A percentile compares a stretch with the other conserved stretches of the same genome.
Conservation (phyloP, 163 green algal genomes). For the Chlamydomonas reinhardtii region DNA sequence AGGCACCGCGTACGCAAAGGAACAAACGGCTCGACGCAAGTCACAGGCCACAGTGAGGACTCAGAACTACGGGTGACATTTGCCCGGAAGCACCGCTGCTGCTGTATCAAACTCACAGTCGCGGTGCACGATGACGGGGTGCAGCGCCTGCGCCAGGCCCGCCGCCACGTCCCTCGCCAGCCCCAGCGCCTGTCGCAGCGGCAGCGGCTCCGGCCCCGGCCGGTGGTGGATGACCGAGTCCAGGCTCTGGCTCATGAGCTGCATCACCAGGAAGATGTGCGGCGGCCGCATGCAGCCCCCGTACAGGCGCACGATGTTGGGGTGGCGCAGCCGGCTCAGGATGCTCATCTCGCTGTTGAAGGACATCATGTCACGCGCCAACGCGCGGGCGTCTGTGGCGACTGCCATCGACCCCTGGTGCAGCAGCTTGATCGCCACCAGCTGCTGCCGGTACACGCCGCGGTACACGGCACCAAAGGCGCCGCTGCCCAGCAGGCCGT, state of each 20-base stretch:
- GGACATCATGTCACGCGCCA: constrained; percentile 31
- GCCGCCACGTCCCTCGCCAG: constrained; percentile 47
- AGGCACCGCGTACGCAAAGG: too few species aligned
- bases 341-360: constrained; percentile 60
- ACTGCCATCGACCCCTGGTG: not conserved
- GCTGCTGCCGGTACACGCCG: constrained; percentile 37
- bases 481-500: constrained; percentile 54
- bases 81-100: too few species aligned
- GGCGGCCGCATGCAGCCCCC: constrained; percentile 65
- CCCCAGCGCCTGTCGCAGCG: constrained; percentile 24
- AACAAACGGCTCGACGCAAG: too few species aligned
- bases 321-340: constrained; percentile 64
- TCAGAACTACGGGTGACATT: too few species aligned
- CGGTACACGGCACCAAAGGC: constrained; percentile 60
- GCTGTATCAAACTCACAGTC: constrained; percentile 34
- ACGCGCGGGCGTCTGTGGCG: too few species aligned
- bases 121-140: constrained; percentile 34
- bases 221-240: constrained; percentile 43
- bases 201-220: not conserved
- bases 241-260: constrained; percentile 60
- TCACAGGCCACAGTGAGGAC: too few species aligned
- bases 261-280: constrained; percentile 66
- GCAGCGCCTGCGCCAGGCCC: constrained; percentile 33
- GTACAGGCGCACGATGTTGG: constrained; percentile 69
- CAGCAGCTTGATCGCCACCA: constrained; percentile 45